Conservation (phyloP, 257 asterid genomes). For the Ilex aquifolium region DNA sequence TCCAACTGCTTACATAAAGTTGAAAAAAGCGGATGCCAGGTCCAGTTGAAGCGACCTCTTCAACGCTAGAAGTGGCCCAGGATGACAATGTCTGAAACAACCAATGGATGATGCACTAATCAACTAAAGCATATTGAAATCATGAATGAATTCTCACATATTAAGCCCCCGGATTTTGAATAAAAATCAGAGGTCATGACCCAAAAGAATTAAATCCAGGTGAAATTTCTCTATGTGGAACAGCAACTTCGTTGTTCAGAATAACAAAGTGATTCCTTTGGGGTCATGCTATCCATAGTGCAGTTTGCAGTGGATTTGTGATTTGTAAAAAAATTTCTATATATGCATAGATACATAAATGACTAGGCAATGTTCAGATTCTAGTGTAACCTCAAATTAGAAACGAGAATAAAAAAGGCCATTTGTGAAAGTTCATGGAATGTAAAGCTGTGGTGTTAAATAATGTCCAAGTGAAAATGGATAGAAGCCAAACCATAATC, state of each 20-base stretch:
- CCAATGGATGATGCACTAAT: conserved; percentile 16
- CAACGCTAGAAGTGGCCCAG: conserved; percentile 64
- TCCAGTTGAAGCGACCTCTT: conserved; percentile 85
- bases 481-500: conserved; percentile 50
- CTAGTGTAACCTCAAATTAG: neutral
- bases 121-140: neutral
- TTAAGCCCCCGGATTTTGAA: too few species aligned
- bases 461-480: neutral
- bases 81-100: conserved; percentile 60
- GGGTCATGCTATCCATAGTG: too few species aligned
- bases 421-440: too few species aligned
- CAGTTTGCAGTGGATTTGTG: too few species aligned
- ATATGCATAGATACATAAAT: neutral
- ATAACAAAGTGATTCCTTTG: too few species aligned
- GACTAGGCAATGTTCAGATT: neutral
- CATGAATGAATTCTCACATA: neutral
- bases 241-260: too few species aligned
- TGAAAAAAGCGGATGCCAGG: conserved; percentile 76
- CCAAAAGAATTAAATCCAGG: too few species aligned
- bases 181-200: too few species aligned
- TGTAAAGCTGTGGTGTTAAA: too few species aligned
- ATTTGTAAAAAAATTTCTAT: too few species aligned
- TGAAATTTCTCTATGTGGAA: too few species aligned
- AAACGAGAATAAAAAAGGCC: neutral
- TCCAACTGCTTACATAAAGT: conserved; percentile 58